Base-by-base conservation (phyloP, 1,284 basidiomycete genomes). In the Omphalotus olearius region DNA sequence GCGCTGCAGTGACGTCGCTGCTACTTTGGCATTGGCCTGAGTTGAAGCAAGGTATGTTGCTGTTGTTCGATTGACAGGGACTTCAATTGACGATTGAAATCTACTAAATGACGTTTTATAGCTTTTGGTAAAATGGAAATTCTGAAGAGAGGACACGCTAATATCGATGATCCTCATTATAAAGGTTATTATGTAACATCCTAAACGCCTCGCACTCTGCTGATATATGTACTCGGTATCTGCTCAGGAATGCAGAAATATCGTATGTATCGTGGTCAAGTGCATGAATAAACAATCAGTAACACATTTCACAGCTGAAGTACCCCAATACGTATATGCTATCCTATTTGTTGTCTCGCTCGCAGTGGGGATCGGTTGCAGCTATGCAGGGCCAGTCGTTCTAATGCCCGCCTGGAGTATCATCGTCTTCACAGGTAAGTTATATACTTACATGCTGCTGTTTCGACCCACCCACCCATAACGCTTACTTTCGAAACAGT, bases 361-460 rank as follows among this genome's bases (percentile, higher is more conserved):
- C 16, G 75, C 56, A n/a, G 68, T 82, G 43, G 74, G 75, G 25
- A 77, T 83, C 52, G 78, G 76, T 17, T 77, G 75, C 60, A 73
- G 73, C 51, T 79, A 79, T 59, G 71, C 74, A 6, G 66, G 68
- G 14, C 60, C 66, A 16, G 30, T 66, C 4, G 71, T 74, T n/a
- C 71, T 79, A 16, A 68, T 79, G 55, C 78, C 78, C 4, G 75
- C 71, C 51, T 81, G 78, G 78, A 75, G 75, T 57, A 65, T 80
- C 47, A 62, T 81, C 23, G 60, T 76, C 42, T 79, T 80, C 61
- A 78, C 78, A 6, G 46, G 68, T 68, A 41, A 51, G 60, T 26
- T 4, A 23, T 38, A 37, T 36, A 16, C 23, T 23, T 23, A 23
- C 23, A 23, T 23, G 5, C 23, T 23, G 2, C 37, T 10, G 17